Conservation (phyloP, 1,284 basidiomycete genomes). For the Ustilago hordei region DNA sequence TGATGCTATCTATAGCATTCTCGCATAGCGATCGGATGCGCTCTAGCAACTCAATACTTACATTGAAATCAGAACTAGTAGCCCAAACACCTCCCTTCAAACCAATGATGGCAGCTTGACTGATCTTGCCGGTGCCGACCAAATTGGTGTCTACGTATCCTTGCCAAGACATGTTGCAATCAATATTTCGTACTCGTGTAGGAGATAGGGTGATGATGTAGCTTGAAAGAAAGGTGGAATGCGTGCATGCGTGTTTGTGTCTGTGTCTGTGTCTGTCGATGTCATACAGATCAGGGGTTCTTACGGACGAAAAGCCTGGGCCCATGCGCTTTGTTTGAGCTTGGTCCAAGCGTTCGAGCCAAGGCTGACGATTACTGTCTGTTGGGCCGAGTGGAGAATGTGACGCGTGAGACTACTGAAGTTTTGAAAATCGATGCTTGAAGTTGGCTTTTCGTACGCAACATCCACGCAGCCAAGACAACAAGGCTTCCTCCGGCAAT, state of each 20-base stretch:
- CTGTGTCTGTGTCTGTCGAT: not conserved
- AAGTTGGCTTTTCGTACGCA: not conserved
- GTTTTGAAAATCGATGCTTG: slow-evolving; percentile 4
- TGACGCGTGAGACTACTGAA: not conserved
- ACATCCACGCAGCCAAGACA: not conserved
- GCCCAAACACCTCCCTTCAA: slow-evolving; percentile 90
- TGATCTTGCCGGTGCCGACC: slow-evolving; percentile 80
- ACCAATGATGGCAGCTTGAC: slow-evolving; percentile 86
- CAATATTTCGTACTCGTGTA: not conserved
- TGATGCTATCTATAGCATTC: slow-evolving; percentile 1
- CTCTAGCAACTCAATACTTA: slow-evolving; percentile 70
- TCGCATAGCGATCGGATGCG: too few relatives aligned
- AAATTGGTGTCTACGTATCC: slow-evolving; percentile 90
- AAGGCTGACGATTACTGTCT: slow-evolving; percentile 11
- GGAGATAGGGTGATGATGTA: not conserved
- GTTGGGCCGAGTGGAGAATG: not conserved
- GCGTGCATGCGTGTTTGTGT: slow-evolving; percentile 9
- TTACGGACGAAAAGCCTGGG: slow-evolving; percentile 17
- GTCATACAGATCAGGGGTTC: slow-evolving; percentile 11
- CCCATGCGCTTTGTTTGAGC: not conserved
- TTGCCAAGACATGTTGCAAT: slow-evolving; percentile 70
- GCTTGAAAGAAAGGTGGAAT: not conserved
- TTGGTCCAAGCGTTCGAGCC: slow-evolving; percentile 16
- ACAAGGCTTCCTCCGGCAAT: slow-evolving; percentile 22
- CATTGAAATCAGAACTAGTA: slow-evolving; percentile 78